Conservation (phyloP, 192 early-diverging fungal species). For the Spizellomyces sp. region DNA sequence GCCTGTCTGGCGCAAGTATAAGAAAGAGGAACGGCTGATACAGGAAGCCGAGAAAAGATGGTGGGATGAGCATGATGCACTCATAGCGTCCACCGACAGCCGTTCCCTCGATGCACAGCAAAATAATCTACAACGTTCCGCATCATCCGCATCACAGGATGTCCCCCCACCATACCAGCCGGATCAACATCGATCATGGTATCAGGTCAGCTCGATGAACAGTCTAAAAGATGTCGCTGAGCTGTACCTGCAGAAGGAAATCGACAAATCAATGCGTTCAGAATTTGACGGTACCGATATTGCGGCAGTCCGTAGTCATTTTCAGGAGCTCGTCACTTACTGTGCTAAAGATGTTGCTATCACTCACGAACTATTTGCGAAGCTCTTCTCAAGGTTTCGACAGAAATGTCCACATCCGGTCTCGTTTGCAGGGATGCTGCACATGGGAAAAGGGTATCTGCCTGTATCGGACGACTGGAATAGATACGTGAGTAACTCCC, state of each 20-base stretch:
- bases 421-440: conserved; percentile 87
- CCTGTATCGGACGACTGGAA: conserved; percentile 82
- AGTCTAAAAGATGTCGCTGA: conserved; percentile 75
- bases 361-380: conserved; percentile 73
- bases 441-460: conserved; percentile 85
- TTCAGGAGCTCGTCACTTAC: conserved; percentile 73
- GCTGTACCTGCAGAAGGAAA: conserved; percentile 68
- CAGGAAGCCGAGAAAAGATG: conserved; percentile 1
- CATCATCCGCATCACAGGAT: neutral
- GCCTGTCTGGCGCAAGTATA: conserved; percentile 71
- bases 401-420: conserved; percentile 91
- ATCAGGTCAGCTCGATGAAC: conserved; percentile 69
- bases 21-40: conserved; percentile 55
- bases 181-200: conserved; percentile 35
- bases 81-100: no score
- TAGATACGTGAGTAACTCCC: conserved; percentile 64
- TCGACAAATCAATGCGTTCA: conserved; percentile 42
- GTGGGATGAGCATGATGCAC: no score
- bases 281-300: conserved; percentile 35
- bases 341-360: conserved; percentile 85
- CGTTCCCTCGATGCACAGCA: neutral
- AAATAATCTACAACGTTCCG: conserved; percentile 2
- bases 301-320: conserved; percentile 53
- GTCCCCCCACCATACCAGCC: no score
- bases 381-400: conserved; percentile 70